A percentile compares a stretch with the other conserved stretches of the same genome.
Evolutionary conservation across 2,329 filamentous ascomycete species (phyloP).

Genomic region (Nemania sp.): DNA sequence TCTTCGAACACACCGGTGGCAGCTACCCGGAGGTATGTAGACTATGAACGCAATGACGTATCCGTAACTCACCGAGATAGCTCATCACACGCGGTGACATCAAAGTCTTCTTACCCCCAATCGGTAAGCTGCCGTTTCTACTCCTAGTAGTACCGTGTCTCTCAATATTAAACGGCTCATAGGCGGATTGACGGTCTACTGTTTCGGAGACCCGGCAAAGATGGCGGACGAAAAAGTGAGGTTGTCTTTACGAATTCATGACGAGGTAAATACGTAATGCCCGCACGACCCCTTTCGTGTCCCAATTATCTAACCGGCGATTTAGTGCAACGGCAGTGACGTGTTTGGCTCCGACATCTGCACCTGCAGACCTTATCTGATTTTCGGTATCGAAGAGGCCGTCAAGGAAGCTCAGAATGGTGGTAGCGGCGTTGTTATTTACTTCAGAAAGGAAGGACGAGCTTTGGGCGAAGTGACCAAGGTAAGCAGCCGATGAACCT

Average conservation of each 20-base stretch:
- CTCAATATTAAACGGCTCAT: conserved; percentile 20
- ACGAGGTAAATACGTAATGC: conserved; percentile 53
- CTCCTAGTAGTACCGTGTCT: background rate
- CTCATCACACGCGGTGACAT: conserved; percentile 93
- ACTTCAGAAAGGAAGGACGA: conserved; percentile 96
- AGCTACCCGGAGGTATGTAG: conserved; percentile 79
- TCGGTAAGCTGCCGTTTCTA: conserved; percentile 58
- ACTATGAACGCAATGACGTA: background rate
- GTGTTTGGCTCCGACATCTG: conserved; percentile 98
- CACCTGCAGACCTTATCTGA: conserved; percentile 92
- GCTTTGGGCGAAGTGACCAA: conserved; percentile 96
- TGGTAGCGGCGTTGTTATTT: conserved; percentile 93
- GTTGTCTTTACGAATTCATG: conserved; percentile 81
- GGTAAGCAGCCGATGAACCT: conserved; percentile 54
- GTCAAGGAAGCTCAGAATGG: conserved; percentile 96
- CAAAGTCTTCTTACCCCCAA: conserved; percentile 93
- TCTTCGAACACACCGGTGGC: conserved; percentile 95
- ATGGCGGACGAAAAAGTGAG: conserved; percentile 85
- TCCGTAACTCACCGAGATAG: conserved; percentile 42
- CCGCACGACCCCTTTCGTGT: background rate
- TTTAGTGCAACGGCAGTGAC: conserved; percentile 88
- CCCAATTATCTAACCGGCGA: conserved; percentile 24
- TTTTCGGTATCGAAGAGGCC: conserved; percentile 95
- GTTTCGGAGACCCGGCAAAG: conserved; percentile 92
- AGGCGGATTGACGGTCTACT: conserved; percentile 92